phyloP scores from a whole-genome alignment of 257 asterid species.

The Cruciata laevipes region DNA sequence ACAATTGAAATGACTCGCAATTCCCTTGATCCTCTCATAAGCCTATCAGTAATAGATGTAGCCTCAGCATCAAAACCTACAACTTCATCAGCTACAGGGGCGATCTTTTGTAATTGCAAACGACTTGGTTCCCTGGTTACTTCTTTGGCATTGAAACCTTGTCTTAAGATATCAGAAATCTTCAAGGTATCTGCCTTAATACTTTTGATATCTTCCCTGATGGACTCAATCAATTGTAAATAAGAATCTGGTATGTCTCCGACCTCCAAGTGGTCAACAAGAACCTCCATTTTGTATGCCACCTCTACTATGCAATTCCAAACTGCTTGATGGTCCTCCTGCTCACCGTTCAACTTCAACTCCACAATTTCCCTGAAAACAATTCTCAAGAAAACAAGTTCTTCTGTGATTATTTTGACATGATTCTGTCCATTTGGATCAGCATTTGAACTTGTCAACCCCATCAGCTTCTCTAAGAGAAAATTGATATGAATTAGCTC shows the following conservation, averaged over 20 bases:
- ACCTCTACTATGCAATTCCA: neutral
- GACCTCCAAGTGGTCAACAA: neutral
- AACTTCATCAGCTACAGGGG: neutral
- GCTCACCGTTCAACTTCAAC: neutral
- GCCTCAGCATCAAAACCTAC: conserved; percentile 11
- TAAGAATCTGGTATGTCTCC: neutral
- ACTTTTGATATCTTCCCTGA: neutral
- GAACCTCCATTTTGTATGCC: conserved; percentile 10
- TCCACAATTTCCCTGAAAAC: neutral
- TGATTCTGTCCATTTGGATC: neutral
- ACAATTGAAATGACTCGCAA: conserved; percentile 3
- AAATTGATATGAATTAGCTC: neutral
- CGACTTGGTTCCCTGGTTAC: neutral
- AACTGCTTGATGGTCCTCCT: neutral
- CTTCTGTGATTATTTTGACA: neutral
- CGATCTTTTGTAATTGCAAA: neutral
- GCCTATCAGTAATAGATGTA: neutral
- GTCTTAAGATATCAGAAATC: neutral
- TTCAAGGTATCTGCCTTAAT: neutral
- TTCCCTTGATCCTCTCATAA: neutral
- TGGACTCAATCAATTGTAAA: neutral
- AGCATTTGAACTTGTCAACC: neutral
- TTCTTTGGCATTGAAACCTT: neutral
- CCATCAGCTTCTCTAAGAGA: conserved; percentile 1
- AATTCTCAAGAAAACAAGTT: neutral